Conservation (phyloP, 495 filamentous ascomycete genomes). For the Tirmania nivea region DNA sequence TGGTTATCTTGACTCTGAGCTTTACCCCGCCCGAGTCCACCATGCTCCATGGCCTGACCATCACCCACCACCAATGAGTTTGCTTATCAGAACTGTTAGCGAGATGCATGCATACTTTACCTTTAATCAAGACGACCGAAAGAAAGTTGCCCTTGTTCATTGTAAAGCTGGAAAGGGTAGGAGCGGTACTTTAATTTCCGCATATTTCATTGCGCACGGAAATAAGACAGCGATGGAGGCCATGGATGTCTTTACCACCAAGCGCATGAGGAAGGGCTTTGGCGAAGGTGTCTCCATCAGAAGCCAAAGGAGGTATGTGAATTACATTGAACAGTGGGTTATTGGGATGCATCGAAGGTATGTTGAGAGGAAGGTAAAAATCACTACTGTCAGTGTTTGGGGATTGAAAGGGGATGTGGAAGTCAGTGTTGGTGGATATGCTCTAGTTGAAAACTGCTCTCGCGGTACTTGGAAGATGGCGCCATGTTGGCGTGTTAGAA, state of each 20-base stretch:
- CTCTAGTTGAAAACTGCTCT: not conserved
- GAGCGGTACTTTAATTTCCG: constrained; percentile 69
- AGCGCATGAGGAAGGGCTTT: constrained; percentile 73
- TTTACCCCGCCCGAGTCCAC: constrained; percentile 50
- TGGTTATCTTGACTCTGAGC: constrained; percentile 76
- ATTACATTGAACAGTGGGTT: constrained; percentile 80
- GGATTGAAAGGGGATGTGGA: constrained; percentile 75
- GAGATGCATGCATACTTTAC: constrained; percentile 22
- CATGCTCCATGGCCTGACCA: constrained; percentile 96
- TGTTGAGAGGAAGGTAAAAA: constrained; percentile 60
- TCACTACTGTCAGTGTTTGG: constrained; percentile 77
- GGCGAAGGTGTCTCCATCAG: constrained; percentile 84
- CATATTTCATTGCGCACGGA: constrained; percentile 74
- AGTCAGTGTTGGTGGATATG: constrained; percentile 60
- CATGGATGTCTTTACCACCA: constrained; percentile 57
- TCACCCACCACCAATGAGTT: constrained; percentile 85
- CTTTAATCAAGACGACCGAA: constrained; percentile 14
- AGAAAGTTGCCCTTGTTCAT: constrained; percentile 70
- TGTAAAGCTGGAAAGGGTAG: constrained; percentile 95
- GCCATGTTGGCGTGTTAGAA: constrained; percentile 29
- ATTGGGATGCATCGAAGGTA: constrained; percentile 44
- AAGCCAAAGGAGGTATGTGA: constrained; percentile 68
- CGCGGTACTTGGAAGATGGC: not conserved
- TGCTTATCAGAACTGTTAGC: constrained; percentile 76
- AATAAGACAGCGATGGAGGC: constrained; percentile 67